A percentile compares a stretch with the other conserved stretches of the same genome.
Conservation (phyloP, 768 basidiomycete genomes). For the Leucocoprinus leucothites region DNA sequence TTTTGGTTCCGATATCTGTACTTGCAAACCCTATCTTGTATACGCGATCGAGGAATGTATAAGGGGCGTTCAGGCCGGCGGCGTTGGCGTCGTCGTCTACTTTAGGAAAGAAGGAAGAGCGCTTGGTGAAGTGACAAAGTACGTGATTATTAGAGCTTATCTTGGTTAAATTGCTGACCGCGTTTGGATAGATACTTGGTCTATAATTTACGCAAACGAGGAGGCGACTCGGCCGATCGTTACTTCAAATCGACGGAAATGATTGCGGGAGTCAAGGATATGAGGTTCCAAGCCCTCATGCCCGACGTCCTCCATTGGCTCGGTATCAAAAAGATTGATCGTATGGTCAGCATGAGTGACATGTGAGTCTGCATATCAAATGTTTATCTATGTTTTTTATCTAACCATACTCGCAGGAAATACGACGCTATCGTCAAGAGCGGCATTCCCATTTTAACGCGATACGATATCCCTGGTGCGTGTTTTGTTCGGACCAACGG, state of each 20-base stretch:
- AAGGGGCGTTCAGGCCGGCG: slow-evolving; percentile 60
- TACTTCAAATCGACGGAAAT: slow-evolving; percentile 95
- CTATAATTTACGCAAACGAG: slow-evolving; percentile 94
- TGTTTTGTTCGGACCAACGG: neutral
- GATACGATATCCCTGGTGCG: slow-evolving; percentile 86
- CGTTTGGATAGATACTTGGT: slow-evolving; percentile 67
- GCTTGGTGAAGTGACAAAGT: slow-evolving; percentile 92
- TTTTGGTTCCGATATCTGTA: slow-evolving; percentile 91
- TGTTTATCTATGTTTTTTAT: neutral
- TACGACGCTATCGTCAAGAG: slow-evolving; percentile 91
- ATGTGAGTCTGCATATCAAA: slow-evolving; percentile 43
- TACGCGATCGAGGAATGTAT: slow-evolving; percentile 95
- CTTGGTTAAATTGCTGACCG: neutral
- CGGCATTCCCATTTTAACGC: slow-evolving; percentile 75
- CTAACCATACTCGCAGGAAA: slow-evolving; percentile 54
- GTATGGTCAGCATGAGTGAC: slow-evolving; percentile 89
- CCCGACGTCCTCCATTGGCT: slow-evolving; percentile 96
- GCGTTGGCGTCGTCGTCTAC: slow-evolving; percentile 91
- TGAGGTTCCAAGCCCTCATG: slow-evolving; percentile 95
- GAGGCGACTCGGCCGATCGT: slow-evolving; percentile 87
- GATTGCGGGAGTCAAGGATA: slow-evolving; percentile 93
- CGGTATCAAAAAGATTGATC: slow-evolving; percentile 85
- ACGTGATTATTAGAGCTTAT: slow-evolving; percentile 19
- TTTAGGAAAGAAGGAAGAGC: slow-evolving; percentile 94
- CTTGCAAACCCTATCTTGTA: slow-evolving; percentile 89